A percentile compares a stretch with the other conserved stretches of the same genome.
phyloP scores from a whole-genome alignment of 108 stramenopile genomes.

The Pseudonitzschia pungens region DNA sequence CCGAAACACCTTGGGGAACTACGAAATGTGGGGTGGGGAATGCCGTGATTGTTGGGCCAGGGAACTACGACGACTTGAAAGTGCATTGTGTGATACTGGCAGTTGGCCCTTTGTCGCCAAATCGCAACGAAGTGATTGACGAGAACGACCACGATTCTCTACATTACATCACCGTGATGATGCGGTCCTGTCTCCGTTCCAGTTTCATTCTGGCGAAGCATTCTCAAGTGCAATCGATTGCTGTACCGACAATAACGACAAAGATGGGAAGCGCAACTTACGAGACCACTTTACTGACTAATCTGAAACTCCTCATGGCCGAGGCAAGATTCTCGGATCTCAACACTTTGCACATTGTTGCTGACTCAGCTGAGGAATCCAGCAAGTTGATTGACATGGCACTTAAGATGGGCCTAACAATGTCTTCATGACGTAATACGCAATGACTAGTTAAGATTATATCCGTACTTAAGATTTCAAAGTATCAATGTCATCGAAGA shows the following conservation, averaged over 20 bases:
- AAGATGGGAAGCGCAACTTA: constrained; percentile 26
- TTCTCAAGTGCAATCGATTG: constrained; percentile 42
- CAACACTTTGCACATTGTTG: constrained; percentile 31
- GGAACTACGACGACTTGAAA: constrained; percentile 34
- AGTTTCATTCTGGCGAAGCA: constrained; percentile 40
- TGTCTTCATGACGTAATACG: neutral
- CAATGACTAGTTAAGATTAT: too few species aligned
- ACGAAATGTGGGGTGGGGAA: constrained; percentile 41
- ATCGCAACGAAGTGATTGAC: constrained; percentile 14
- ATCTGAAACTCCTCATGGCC: constrained; percentile 34
- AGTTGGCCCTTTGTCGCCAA: constrained; percentile 33
- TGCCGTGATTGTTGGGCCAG: constrained; percentile 46
- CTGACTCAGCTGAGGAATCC: constrained; percentile 33
- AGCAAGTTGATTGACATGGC: constrained; percentile 42
- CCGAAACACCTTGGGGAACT: constrained; percentile 36
- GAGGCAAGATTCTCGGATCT: constrained; percentile 39
- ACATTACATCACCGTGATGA: constrained; percentile 40
- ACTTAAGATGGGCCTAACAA: constrained; percentile 25
- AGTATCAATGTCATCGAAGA: too few species aligned
- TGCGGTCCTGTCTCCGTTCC: constrained; percentile 45
- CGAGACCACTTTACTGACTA: constrained; percentile 29
- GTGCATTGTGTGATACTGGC: constrained; percentile 41
- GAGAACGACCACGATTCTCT: constrained; percentile 31
- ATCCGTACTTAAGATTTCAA: too few species aligned
- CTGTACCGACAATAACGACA: constrained; percentile 37